phyloP scores from a whole-genome alignment of 495 filamentous ascomycete genomes.

The Hypoxylon intermedium region DNA sequence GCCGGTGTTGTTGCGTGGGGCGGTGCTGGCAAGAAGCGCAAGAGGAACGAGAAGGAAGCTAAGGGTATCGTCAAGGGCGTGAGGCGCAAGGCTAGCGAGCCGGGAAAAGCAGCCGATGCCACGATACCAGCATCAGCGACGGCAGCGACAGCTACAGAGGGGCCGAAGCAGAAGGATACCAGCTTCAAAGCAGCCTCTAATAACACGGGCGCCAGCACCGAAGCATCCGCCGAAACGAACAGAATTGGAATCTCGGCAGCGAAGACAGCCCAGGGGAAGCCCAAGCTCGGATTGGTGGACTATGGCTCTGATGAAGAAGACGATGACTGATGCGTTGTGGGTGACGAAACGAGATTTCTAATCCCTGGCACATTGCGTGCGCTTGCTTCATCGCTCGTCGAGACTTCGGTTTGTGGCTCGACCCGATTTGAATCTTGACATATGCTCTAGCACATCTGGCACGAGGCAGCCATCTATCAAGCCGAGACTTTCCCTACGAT shows the following conservation, averaged over 20 bases:
- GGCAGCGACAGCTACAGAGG: background rate
- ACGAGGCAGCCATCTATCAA: no score
- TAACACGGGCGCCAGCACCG: background rate
- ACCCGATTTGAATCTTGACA: no score
- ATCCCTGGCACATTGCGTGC: no score
- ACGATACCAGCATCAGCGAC: background rate
- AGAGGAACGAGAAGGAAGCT: constrained; percentile 27
- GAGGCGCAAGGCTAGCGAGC: constrained; percentile 20
- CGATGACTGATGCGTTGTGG: constrained; percentile 21
- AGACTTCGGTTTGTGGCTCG: no score
- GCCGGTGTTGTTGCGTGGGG: constrained; percentile 8
- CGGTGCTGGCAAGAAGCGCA: constrained; percentile 30
- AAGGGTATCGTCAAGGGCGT: constrained; percentile 26
- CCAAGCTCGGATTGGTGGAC: constrained; percentile 39
- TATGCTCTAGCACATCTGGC: no score
- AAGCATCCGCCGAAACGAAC: background rate
- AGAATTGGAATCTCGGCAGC: constrained; percentile 9
- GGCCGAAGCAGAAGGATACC: background rate
- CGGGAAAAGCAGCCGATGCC: constrained; percentile 1
- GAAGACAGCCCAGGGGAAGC: constrained; percentile 12
- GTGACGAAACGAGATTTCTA: no score
- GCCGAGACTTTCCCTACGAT: no score
- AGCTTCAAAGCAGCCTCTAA: background rate
- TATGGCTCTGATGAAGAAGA: constrained; percentile 48
- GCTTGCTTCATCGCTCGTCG: background rate